Conservation (phyloP, 2,329 filamentous ascomycete genomes). For the Lecanicillium sp. region DNA sequence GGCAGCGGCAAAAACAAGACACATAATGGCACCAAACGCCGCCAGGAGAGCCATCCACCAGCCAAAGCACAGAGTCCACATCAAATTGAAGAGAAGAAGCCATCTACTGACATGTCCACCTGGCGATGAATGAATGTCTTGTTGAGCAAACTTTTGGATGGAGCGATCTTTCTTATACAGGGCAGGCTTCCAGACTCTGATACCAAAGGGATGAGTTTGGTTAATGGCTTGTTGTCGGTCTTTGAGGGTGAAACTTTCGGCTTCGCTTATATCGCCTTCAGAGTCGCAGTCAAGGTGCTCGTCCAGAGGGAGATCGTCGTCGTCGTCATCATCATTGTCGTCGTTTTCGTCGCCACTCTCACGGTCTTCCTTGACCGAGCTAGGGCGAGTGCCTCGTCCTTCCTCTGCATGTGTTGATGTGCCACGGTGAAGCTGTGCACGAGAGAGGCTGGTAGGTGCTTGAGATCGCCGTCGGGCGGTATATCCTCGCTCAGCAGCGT, state of each 20-base stretch:
- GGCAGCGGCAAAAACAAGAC: conserved; percentile 70
- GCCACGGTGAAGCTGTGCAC: conserved; percentile 30
- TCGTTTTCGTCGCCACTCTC: conserved; percentile 23
- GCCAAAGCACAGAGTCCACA: conserved; percentile 88
- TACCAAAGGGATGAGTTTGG: conserved; percentile 96
- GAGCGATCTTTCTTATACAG: conserved; percentile 96
- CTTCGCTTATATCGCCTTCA: conserved; percentile 71
- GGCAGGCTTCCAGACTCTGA: conserved; percentile 97
- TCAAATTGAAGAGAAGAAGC: conserved; percentile 78
- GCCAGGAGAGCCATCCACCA: conserved; percentile 89
- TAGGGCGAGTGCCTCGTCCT: conserved; percentile 16
- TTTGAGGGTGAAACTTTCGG: conserved; percentile 95
- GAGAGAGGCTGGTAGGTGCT: conserved; percentile 26
- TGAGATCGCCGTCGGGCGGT: conserved; percentile 25
- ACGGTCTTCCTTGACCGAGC: conserved; percentile 13
- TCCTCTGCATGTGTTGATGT: conserved; percentile 7
- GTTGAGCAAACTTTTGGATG: conserved; percentile 91
- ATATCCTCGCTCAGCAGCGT: conserved; percentile 39
- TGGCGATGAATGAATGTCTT: conserved; percentile 91
- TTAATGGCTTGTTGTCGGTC: conserved; percentile 98
- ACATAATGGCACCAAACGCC: conserved; percentile 64
- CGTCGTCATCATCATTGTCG: conserved; percentile 23
- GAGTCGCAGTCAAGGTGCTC: conserved; percentile 53
- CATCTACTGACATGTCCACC: conserved; percentile 78
- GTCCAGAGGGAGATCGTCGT: conserved; percentile 34